Base-by-base conservation (phyloP, 331 rosid species). In the Rosa hybrid region DNA sequence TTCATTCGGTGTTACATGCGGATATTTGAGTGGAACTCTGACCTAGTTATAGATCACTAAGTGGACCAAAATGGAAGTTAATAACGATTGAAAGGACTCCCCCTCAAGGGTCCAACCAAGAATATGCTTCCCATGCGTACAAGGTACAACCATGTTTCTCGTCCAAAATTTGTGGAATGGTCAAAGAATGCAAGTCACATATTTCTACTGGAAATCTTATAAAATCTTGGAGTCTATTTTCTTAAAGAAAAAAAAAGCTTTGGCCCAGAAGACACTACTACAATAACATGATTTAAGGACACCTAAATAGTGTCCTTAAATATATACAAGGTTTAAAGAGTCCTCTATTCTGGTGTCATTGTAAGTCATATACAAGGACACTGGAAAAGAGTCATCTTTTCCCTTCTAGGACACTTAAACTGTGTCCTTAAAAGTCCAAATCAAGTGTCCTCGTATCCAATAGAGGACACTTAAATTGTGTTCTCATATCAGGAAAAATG, bases 11-110 rank as follows among this genome's bases (percentile, higher is more conserved):
- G 59, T 46, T 6, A 46, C 39, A 14, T 11, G 49, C 12, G 60
- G 60, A 46, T 62, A 18, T 76, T 25, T 25, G 44, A 59, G 60
- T 76, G 68, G 45, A 18, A 17, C 59, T 18, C 9, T 3, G 69
- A 75, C 69, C 13, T 16, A 6, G 48, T 64, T 38, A 38, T 67
- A 67, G 21, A n/a, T 62, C 48, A 25, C 59, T 30, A 10, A 45
- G 30, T 76, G 8, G 59, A 18, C 45, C 45, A 62, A 10, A 76
- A 60, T 8, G 79, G 46, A 21, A 60, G 65, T 45, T 75, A 59
- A 75, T 1, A 7, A 21, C 5, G 16, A 57, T 27, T 14, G 64
- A 18, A 2, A 39, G 68, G 42, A 20, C 41, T 56, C 68, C 20
- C 14, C 11, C 62, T 18, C 6, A 44, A 48, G 48, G 64, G 64